Base-by-base conservation (phyloP, 225 moss, liverwort and hornwort genomes). In the Rhytidiadelphus loreus region DNA sequence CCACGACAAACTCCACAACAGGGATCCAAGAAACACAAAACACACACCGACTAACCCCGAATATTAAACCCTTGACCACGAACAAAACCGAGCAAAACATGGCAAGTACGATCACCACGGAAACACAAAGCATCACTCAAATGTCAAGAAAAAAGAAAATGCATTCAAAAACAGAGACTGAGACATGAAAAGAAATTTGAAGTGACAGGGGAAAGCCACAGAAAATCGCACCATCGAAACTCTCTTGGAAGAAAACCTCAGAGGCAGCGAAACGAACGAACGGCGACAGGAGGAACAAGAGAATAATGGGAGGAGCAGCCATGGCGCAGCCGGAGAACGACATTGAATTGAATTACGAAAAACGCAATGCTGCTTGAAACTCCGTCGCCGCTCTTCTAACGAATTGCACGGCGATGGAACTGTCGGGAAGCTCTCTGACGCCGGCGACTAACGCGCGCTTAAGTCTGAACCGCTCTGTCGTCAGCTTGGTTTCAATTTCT, bases 161-260 rank as follows among this genome's bases (percentile, higher is more conserved):
- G 50, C 44, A 86, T 43, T 14, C 16, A 30, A 70, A 82, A 13
- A 52, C 37, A 53, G 22, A 80, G 29, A 48, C 48, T 48, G 48
- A 20, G 69, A 20, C 43, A 87, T 30, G 52, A 11, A 48, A 29
- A 25, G 24, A 68, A 83, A 53, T 53, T 62, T 46, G 44, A 37
- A 74, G 66, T 32, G 25, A 80, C 52, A 65, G 52, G 41, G 56
- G 18, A 7, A 64, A 37, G 59, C 5, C 59, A 46, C 21, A 37
- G 61, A 29, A 24, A 52, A 39, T 13, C 77, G 60, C 64, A 91
- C 92, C 92, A 37, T 91, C 77, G 71, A 92, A 92, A n/a, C 85
- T 84, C 82, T 92, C 91, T 75, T 91, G 32, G 85, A 91, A 91
- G 52, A 92, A 50, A 65, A 92, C 89, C 87, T 92, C 92, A 30